A percentile compares a stretch with the other conserved stretches of the same genome.
Conservation (phyloP, 2,329 filamentous ascomycete genomes). For the Cercospora sojina region DNA sequence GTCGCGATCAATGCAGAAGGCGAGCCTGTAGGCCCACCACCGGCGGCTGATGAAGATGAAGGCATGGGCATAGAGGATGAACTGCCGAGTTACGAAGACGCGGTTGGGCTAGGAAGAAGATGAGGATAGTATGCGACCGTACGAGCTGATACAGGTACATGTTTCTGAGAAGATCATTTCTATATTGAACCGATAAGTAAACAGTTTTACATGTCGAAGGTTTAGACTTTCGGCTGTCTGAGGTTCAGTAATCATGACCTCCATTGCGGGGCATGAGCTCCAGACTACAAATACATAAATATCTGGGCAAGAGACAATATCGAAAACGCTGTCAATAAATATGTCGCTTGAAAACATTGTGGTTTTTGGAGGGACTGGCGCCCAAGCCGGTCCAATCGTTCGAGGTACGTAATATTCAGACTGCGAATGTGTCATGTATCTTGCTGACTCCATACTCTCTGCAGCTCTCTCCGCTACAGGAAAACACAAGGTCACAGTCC, state of each 20-base stretch:
- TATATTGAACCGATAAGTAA: neutral
- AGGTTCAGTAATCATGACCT: neutral
- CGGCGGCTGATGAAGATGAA: neutral
- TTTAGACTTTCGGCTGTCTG: neutral
- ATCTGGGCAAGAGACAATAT: neutral
- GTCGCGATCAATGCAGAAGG: neutral
- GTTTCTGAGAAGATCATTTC: neutral
- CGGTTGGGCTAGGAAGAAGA: neutral
- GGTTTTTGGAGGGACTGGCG: neutral
- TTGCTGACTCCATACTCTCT: neutral
- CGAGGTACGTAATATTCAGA: neutral
- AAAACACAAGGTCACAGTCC: neutral
- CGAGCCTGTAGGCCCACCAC: neutral
- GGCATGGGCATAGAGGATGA: neutral
- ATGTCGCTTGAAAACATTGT: neutral
- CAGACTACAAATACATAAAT: neutral
- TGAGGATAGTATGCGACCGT: neutral
- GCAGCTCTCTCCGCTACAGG: neutral
- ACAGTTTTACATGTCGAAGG: neutral
- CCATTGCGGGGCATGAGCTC: neutral
- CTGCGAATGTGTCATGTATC: neutral
- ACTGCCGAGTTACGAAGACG: constrained; percentile 8
- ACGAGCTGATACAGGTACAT: neutral
- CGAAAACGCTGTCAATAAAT: neutral
- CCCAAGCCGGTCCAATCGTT: neutral